Base-by-base conservation (phyloP, 2,329 filamentous ascomycete genomes). In the Thermoascus crustaceus region DNA sequence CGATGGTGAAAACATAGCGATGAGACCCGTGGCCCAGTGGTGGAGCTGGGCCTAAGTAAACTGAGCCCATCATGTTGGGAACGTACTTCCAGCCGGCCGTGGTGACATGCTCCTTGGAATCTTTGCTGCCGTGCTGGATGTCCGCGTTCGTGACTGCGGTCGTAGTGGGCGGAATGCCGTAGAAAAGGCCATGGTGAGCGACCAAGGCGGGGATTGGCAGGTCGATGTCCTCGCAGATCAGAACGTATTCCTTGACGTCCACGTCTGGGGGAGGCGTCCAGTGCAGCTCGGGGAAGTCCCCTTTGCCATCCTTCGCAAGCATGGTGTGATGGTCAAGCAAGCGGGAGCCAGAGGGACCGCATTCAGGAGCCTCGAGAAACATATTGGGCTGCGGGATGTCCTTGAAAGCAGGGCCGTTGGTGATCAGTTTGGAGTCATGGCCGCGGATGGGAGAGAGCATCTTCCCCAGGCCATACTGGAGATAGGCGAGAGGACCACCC, bases 201-300 rank as follows among this genome's bases (percentile, higher is more conserved):
- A 57, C 46, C 2, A 48, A 37, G 8, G 39, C 46, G 7, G 51
- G 48, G 5, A 55, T 47, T 3, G 55, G 52, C 1, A 47, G 37
- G 18, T 60, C 56, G 11, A 55, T 41, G 19, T 58, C 55, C 32
- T 61, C 54, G 10, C 49, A 47, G 7, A 56, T 24, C 16, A 61
- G 32, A 8, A 59, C 37, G 17, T 54, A 53, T 31, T 52, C 52
- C 18, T 45, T 39, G 14, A 49, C 43, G 2, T 43, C 34, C 5
- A 40, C 38, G 7, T 25, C 24, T 17, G 35, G 13, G 3, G 49
- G 51, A 17, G 43, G 16, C 4, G 38, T 49, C 52, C 52, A 56
- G n/a, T 19, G 41, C 2, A 55, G 25, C 10, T 48, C 38, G 3
- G 53, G 52, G 4, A 54, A 37, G 13, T 30, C 37, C 2, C 52